Evolutionary conservation across 257 asterid genomes (phyloP), one percentile per base, ranked within the genome.

Genomic region (Mentha longifolia): DNA sequence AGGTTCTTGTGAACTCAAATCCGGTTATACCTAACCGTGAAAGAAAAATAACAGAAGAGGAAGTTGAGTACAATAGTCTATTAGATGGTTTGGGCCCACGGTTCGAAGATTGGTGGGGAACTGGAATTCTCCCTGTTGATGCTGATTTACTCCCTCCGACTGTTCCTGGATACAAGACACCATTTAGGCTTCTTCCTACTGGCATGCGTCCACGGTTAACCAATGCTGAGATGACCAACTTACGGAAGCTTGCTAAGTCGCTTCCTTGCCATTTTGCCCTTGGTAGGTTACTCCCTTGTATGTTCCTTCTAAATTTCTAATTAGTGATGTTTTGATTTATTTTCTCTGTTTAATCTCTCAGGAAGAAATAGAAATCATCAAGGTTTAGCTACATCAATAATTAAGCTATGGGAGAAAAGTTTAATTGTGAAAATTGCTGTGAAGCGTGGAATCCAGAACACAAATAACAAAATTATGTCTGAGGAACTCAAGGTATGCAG

Each of bases 31-130:
- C 86, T 22, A 49, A 63, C 76, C 83, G 61, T 63, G 79, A 41
- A 62, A 77, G 80, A 73, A 76, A 45, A 74, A 68, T 84, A 89
- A 84, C 96, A 5, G 89, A 74, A 77, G 95, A 86, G 77, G 98
- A 88, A 84, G 81, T 80, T 72, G 96, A 91, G 74, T 92, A 78
- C 83, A 84, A 82, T 77, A 74, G 57, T 61, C 79, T 89, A 52
- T 85, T 94, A 76, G 95, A 88, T 80, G 95, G 96, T 76, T 85
- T 94, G 78, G 99, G 98, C 55, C 98, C 97, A 72, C 89, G 98
- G 47, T 94, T 88, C 73, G 98, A 94, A 74, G 97, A 94, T 64
- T 94, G 99, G 99, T 94, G 99, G 99, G 99, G 99, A 68, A 94
- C 93, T n/a, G 99, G 99, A 59, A 81, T 91, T 56, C 96, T 89